Base-by-base conservation (phyloP, 331 rosid species). In the Saraca asoca region DNA sequence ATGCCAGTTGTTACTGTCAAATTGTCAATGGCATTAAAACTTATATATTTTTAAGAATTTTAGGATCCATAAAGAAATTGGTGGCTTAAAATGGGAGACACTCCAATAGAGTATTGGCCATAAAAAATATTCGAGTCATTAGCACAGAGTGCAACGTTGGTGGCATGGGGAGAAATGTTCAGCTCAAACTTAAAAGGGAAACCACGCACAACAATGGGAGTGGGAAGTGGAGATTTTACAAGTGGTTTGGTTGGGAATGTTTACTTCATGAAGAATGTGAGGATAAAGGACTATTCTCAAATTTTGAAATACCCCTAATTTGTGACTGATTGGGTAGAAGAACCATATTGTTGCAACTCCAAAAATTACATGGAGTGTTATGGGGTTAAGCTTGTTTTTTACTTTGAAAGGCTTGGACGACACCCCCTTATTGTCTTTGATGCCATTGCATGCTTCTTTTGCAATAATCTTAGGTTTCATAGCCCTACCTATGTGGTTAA, bases 151-250 rank as follows among this genome's bases (percentile, higher is more conserved):
- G 90, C 88, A 12, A 52, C n/a, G 29, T 5, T 75, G 15, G 91
- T 80, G 7, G 69, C 83, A 65, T 85, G 88, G 91, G 95, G 31
- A 24, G 31, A 87, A 31, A 91, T 90, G 12, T 78, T 35, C 44
- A 85, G 91, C 58, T 6, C 80, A 7, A 48, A 50, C 2, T 41
- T 83, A 7, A 48, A 39, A 13, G 7, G 3, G 7, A 13, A 33
- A 13, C 91, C 94, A 13, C 97, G 86, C 78, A 86, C 91, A 0
- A 14, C 8, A 44, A 91, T 95, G 6, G 75, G 2, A 4, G 85
- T 88, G 95, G 91, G 91, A 3, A 91, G 84, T 56, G 93, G 95
- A 12, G 34, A 63, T 1, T 59, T 24, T 17, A 80, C 97, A 5
- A 6, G 6, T 37, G 51, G 35, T 9, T 13, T 35, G 2, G 13